Conservation (phyloP, 257 asterid species). For the Petrea volubilis region DNA sequence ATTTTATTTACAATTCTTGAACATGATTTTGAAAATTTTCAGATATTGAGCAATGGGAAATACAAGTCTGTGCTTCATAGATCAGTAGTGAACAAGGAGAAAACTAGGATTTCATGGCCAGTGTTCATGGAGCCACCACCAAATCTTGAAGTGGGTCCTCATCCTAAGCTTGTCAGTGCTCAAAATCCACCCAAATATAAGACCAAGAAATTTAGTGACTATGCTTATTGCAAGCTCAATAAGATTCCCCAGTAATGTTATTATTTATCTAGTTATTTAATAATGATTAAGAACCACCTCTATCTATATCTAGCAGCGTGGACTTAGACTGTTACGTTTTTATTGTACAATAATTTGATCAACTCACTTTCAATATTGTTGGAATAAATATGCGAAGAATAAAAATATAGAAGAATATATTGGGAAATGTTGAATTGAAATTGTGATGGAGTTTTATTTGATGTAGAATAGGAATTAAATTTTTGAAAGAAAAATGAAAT, state of each 20-base stretch:
- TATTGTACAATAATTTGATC: too few relatives aligned
- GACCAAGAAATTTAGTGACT: slow-evolving; percentile 56
- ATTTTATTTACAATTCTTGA: background rate
- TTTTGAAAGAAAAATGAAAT: too few relatives aligned
- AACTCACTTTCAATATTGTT: too few relatives aligned
- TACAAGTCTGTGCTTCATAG: slow-evolving; percentile 63
- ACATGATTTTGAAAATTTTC: background rate
- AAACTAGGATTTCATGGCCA: slow-evolving; percentile 76
- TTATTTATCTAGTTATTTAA: background rate
- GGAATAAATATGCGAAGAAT: too few relatives aligned
- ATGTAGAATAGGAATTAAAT: too few relatives aligned
- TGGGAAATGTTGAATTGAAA: too few relatives aligned
- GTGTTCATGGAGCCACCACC: slow-evolving; percentile 68
- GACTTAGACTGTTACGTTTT: background rate
- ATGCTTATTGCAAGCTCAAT: slow-evolving; percentile 61
- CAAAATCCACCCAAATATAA: slow-evolving; percentile 50
- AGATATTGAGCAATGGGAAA: slow-evolving; percentile 62
- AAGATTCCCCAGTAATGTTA: slow-evolving; percentile 50
- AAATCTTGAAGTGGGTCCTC: slow-evolving; percentile 49
- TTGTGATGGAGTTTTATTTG: too few relatives aligned
- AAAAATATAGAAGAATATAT: too few relatives aligned
- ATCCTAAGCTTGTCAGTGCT: slow-evolving; percentile 36
- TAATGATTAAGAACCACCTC: too few relatives aligned
- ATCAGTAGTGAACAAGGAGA: slow-evolving; percentile 52
- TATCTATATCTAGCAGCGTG: too few relatives aligned